phyloP scores from a whole-genome alignment of 371 early-diverging fungal species.

The Entomophthora muscae region DNA sequence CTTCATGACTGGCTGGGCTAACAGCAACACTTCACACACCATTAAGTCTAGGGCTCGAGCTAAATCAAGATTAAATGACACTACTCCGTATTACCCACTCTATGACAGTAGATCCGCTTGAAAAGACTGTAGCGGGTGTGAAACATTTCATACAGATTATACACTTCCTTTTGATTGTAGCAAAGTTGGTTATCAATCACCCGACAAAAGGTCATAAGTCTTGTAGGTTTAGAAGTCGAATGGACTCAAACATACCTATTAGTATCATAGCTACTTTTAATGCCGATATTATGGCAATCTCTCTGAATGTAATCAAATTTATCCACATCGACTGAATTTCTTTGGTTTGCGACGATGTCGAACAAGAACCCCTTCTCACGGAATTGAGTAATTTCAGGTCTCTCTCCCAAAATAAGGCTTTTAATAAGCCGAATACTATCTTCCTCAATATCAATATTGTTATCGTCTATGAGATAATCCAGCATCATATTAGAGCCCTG shows the following conservation, averaged over 20 bases:
- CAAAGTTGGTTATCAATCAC: slow-evolving; percentile 81
- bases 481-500: slow-evolving; percentile 77
- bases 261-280: slow-evolving; percentile 64
- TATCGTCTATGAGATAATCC: slow-evolving; percentile 64
- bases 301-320: slow-evolving; percentile 92
- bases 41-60: slow-evolving; percentile 62
- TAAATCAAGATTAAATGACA: slow-evolving; percentile 10
- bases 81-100: slow-evolving; percentile 31
- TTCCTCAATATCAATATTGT: slow-evolving; percentile 47
- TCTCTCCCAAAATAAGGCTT: slow-evolving; percentile 59
- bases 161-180: slow-evolving; percentile 63
- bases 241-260: slow-evolving; percentile 19
- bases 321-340: slow-evolving; percentile 89
- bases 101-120: slow-evolving; percentile 85
- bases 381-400: slow-evolving; percentile 17
- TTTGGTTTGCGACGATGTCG: slow-evolving; percentile 91
- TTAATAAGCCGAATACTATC: slow-evolving; percentile 62
- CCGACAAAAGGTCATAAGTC: slow-evolving; percentile 62
- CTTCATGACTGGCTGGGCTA: slow-evolving; percentile 54
- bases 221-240: too few species aligned
- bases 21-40: slow-evolving; percentile 69
- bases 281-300: slow-evolving; percentile 73
- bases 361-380: slow-evolving; percentile 49
- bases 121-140: slow-evolving; percentile 78
- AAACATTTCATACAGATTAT: slow-evolving; percentile 75